Evolutionary conservation across 805 yeast genomes (phyloP), one percentile per base, ranked within the genome.

Genomic region (Candida corydali): DNA sequence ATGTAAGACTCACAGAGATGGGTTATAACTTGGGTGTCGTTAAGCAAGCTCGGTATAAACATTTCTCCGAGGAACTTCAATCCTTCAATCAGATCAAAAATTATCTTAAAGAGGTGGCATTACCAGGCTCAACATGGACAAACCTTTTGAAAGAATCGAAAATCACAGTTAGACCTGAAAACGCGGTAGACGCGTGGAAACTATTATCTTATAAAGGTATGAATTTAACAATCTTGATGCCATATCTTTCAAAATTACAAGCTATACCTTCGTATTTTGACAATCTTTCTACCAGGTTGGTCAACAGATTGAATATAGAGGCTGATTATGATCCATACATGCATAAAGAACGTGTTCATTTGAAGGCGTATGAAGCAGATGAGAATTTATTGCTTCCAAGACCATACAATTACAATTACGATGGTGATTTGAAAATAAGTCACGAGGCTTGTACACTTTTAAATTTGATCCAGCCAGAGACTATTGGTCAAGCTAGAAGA

Each of bases 401-500:
- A 3, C 70, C 78, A 40, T 76, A 73, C 47, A 82, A 80, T 44
- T 91, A 89, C 54, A 49, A 70, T 9, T 52, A 65, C 10, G 70
- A 76, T 12, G 76, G 86, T 0, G 57, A 47, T 17, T 37, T 65
- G 26, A 66, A 64, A 39, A 60, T 91, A n/a, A 84, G 95, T 2
- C 69, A 75, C 17, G 97, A 91, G 52, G 89, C 80, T 19, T 75
- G 83, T 39, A 68, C 65, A 12, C 61, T 84, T 8, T 65, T 93
- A 37, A 85, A 86, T 49, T 69, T 72, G 8, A 78, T 86, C 11
- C 82, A 85, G 43, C 98, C 98, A 0, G 76, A 77, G 37, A 93
- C 97, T 0, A 77, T 93, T 30, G 98, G 98, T 0, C 98, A 93
- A 55, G 98, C 98, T 0, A 73, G 95, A 54, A 70, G 98, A 47